These are phyloP conservation scores for Malus hybrid DNA, from an alignment of 331 rosid genomes.

Conservation along the genomic window DNA sequence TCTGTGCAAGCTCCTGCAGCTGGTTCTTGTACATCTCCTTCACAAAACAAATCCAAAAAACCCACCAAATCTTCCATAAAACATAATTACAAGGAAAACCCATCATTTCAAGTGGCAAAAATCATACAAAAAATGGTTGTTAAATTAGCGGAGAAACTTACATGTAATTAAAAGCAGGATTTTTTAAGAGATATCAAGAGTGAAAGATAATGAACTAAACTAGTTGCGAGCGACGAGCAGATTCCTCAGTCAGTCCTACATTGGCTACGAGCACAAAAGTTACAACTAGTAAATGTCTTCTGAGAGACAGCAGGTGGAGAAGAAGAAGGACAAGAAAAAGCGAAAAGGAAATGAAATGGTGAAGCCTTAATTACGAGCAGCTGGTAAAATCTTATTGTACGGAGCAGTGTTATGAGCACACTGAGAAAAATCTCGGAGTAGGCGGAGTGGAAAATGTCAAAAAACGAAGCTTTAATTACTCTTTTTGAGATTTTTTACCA, in stretches of 20 bases:
- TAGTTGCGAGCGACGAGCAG: too few species aligned
- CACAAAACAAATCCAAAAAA: background rate
- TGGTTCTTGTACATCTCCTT: too few species aligned
- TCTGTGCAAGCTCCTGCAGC: too few species aligned
- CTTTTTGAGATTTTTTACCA: background rate
- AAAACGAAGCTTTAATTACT: constrained; percentile 8
- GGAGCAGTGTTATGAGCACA: too few species aligned
- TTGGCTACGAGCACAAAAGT: too few species aligned
- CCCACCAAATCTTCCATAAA: background rate
- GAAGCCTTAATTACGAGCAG: too few species aligned
- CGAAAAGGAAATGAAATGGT: too few species aligned
- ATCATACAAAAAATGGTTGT: too few species aligned
- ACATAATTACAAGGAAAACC: background rate
- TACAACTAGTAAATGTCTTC: background rate
- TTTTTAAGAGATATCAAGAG: background rate
- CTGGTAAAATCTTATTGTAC: too few species aligned
- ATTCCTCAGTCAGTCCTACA: too few species aligned
- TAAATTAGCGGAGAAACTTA: background rate
- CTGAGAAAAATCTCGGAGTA: too few species aligned
- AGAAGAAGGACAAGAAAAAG: background rate
- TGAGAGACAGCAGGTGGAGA: background rate
- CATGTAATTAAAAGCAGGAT: background rate
- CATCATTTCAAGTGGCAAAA: background rate
- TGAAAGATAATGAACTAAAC: background rate
- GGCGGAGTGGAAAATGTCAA: too few species aligned